Conservation (phyloP, 352 stramenopile genomes). For the Pythium biforme region DNA sequence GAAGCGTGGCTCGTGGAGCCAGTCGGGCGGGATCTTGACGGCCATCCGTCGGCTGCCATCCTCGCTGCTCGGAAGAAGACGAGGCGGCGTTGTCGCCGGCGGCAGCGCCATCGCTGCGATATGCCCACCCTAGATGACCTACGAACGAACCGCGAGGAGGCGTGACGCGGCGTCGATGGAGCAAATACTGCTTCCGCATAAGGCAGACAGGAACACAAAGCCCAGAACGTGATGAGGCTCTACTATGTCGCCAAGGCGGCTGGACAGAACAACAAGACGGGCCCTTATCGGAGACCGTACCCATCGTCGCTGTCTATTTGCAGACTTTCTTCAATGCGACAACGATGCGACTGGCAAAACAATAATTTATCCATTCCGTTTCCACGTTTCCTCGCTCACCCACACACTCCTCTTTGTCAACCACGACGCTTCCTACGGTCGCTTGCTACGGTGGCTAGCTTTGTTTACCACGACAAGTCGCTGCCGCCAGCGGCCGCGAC, state of each 20-base stretch:
- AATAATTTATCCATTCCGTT: conserved; percentile 19
- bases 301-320: not conserved
- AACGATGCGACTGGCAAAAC: conserved; percentile 4
- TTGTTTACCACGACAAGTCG: conserved; percentile 61
- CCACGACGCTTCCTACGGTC: no score
- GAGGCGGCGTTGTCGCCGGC: not conserved
- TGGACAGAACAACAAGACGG: no score
- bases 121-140: not conserved
- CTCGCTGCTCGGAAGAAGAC: not conserved
- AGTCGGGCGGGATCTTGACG: conserved; percentile 57
- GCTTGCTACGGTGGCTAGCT: no score
- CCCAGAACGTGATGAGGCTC: not conserved
- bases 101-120: conserved; percentile 10
- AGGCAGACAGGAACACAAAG: not conserved
- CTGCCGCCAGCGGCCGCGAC: conserved; percentile 37
- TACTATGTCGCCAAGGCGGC: not conserved
- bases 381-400: not conserved
- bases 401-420: not conserved
- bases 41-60: not conserved
- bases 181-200: not conserved
- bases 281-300: conserved; percentile 6
- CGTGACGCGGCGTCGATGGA: no score
- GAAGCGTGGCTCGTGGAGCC: conserved; percentile 49
- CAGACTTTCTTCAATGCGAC: not conserved
- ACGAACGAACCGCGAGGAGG: no score